These are phyloP conservation scores for Colletotrichum higginsianum DNA, from an alignment of 2,329 filamentous ascomycete species.

Conservation along the genomic window DNA sequence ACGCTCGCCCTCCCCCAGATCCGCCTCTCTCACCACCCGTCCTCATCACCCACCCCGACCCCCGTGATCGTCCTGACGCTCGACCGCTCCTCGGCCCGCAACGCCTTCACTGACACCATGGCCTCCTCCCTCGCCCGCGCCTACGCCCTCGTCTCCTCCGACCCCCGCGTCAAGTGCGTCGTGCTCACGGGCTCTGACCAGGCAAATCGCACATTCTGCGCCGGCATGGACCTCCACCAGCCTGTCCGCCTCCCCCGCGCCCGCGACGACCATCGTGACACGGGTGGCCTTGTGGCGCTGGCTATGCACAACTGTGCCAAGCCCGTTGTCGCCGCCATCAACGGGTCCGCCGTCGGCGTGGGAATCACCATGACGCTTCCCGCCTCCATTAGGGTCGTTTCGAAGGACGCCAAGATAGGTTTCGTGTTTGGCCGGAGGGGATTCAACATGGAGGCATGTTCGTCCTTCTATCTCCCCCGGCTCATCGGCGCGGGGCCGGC, in stretches of 20 bases:
- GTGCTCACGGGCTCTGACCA: slow-evolving; percentile 68
- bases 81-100: slow-evolving; percentile 75
- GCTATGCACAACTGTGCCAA: slow-evolving; percentile 71
- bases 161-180: slow-evolving; percentile 68
- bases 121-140: slow-evolving; percentile 71
- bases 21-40: slow-evolving; percentile 64
- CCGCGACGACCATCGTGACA: slow-evolving; percentile 59
- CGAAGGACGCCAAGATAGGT: slow-evolving; percentile 75
- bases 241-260: slow-evolving; percentile 46
- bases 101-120: slow-evolving; percentile 79
- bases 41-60: slow-evolving; percentile 68
- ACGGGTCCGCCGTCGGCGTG: slow-evolving; percentile 72
- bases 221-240: slow-evolving; percentile 69
- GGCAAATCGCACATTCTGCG: slow-evolving; percentile 68
- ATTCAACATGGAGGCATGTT: slow-evolving; percentile 80
- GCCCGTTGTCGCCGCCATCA: slow-evolving; percentile 71
- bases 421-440: slow-evolving; percentile 82
- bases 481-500: slow-evolving; percentile 76
- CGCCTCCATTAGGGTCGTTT: slow-evolving; percentile 67
- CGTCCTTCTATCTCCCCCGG: slow-evolving; percentile 79
- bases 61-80: slow-evolving; percentile 75
- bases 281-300: slow-evolving; percentile 67
- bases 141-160: slow-evolving; percentile 65
- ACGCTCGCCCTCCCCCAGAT: slow-evolving; percentile 60
- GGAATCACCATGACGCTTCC: slow-evolving; percentile 75